Conservation (phyloP, 148 eudicot genomes). For the Selenicereus undatus region DNA sequence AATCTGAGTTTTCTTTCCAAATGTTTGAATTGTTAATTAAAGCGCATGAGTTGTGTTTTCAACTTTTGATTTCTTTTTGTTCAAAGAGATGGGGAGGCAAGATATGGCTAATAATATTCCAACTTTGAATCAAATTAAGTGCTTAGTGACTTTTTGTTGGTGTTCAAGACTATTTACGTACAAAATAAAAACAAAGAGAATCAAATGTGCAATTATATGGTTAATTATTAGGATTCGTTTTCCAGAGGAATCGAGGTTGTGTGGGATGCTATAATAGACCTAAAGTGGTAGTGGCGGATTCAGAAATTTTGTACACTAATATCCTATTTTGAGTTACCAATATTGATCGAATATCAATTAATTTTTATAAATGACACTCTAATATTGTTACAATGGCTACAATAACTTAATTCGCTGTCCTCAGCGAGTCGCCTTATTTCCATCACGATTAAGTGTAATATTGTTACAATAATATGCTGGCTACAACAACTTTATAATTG, state of each 20-base stretch:
- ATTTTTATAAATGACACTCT: too few relatives aligned
- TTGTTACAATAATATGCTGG: too few relatives aligned
- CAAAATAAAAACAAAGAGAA: slow-evolving; percentile 6
- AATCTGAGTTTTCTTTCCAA: slow-evolving; percentile 6
- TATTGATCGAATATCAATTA: too few relatives aligned
- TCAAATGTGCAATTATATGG: slow-evolving; percentile 18
- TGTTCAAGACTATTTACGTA: not conserved
- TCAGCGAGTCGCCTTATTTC: too few relatives aligned
- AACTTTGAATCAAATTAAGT: slow-evolving; percentile 9
- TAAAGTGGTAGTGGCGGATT: not conserved
- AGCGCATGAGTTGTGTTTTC: slow-evolving; percentile 27
- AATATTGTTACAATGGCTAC: too few relatives aligned
- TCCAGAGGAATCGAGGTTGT: slow-evolving; percentile 1
- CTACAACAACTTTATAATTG: too few relatives aligned
- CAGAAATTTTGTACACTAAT: too few relatives aligned
- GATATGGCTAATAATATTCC: slow-evolving; percentile 15
- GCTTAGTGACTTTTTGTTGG: slow-evolving; percentile 18
- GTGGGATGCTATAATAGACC: not conserved
- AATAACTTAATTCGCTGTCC: too few relatives aligned
- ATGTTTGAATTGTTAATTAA: slow-evolving; percentile 1
- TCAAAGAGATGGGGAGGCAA: slow-evolving; percentile 10
- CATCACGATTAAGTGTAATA: too few relatives aligned
- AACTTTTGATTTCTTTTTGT: slow-evolving; percentile 19
- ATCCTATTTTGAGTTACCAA: too few relatives aligned
- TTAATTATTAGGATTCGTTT: not conserved